Base-by-base conservation (phyloP, 2,329 filamentous ascomycete species). In the Thelonectria discophora region DNA sequence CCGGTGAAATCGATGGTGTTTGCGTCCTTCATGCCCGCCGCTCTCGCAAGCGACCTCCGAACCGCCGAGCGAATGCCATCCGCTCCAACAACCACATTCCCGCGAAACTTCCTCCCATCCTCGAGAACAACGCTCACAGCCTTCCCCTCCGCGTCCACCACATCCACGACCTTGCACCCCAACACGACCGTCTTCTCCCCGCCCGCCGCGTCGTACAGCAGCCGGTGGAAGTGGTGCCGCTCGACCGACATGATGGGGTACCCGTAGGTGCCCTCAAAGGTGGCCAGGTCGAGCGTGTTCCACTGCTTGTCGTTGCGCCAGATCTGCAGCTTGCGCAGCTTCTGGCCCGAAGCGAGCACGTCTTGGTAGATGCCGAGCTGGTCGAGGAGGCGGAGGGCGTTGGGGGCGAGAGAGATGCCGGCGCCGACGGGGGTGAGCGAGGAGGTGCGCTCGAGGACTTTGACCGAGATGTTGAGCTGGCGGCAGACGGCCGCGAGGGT, bases 281-380 rank as follows among this genome's bases (percentile, higher is more conserved):
- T 50, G 18, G 57, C 39, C 20, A 60, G 37, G 20, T 60, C 57
- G 18, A 60, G 10, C 15, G 57, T 42, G 57, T 60, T 60, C 57
- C 57, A 60, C 21, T 53, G 57, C 57, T 60, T 34, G 37, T 54
- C 50, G 57, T 60, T 60, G 34, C 57, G 57, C 57, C 57, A 60
- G 17, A 60, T 60, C 37, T 60, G 57, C 12, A 60, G 54, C 34
- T 55, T 60, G 18, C 49, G 54, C 7, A 60, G 57, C 42, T 60
- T 60, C 45, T 60, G 57, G 17, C 57, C 57, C n/a, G 57, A 30
- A 18, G 27, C 37, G 17, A 60, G 45, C n/a, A 60, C 50, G 50
- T 60, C 9, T 1, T 60, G 45, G 37, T 60, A 60, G 51, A 60
- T 55, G 20, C 57, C 57, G 11, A 60, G 51, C 39, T 60, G 57